Conservation (phyloP, 148 eudicot species). For the Selenicereus undatus region DNA sequence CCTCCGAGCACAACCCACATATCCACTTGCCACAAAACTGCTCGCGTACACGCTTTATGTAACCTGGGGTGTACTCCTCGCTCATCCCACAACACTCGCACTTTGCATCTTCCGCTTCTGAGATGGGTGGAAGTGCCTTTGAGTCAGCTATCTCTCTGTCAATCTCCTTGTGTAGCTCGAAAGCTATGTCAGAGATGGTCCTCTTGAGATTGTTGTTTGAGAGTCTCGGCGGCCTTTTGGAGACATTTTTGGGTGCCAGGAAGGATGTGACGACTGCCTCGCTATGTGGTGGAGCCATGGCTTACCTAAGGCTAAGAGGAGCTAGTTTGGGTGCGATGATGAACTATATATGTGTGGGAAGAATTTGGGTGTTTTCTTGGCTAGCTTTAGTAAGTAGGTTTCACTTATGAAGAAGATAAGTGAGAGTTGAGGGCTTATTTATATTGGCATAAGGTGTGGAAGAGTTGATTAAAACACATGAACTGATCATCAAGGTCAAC, state of each 20-base stretch:
- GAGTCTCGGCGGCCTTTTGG: constrained; percentile 34
- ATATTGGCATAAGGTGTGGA: not conserved
- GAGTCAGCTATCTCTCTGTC: constrained; percentile 19
- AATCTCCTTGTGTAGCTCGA: constrained; percentile 44
- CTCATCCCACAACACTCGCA: constrained; percentile 90
- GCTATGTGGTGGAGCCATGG: constrained; percentile 79
- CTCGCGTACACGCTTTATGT: constrained; percentile 44
- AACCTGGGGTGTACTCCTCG: constrained; percentile 77
- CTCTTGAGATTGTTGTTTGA: constrained; percentile 48
- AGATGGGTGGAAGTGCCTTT: constrained; percentile 40
- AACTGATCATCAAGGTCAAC: constrained; percentile 13
- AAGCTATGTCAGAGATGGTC: constrained; percentile 65
- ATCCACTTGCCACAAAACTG: constrained; percentile 64
- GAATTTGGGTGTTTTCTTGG: not conserved
- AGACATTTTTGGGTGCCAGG: constrained; percentile 14
- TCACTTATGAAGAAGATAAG: constrained; percentile 1
- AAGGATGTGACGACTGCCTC: constrained; percentile 30
- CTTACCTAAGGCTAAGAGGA: not conserved
- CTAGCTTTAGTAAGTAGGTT: not conserved
- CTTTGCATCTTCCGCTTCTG: constrained; percentile 66
- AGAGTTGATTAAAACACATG: constrained; percentile 7
- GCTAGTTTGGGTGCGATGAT: not conserved
- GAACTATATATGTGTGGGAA: too few relatives aligned
- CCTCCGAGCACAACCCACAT: constrained; percentile 62
- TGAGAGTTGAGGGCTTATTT: not conserved